Conservation (phyloP, 225 moss, liverwort and hornwort species). For the Lunularia cruciata region DNA sequence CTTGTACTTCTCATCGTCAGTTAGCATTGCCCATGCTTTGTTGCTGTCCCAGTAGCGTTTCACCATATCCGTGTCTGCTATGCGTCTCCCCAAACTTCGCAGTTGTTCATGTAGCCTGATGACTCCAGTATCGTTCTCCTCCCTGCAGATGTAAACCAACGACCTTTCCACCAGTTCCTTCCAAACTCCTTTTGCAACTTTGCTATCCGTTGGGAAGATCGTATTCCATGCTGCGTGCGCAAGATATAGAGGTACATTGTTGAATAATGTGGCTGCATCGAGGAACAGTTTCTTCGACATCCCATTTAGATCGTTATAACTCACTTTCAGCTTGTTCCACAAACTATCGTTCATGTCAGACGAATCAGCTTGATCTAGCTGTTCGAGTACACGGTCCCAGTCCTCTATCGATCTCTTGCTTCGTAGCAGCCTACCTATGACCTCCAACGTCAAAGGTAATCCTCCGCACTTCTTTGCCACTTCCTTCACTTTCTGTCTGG, state of each 20-base stretch:
- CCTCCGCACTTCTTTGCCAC: not conserved
- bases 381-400: not conserved
- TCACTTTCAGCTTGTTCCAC: not conserved
- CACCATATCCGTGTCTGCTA: not conserved
- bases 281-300: not conserved
- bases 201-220: not conserved
- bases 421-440: not conserved
- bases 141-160: not conserved
- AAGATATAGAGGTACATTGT: not conserved
- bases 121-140: not conserved
- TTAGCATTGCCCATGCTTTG: not conserved
- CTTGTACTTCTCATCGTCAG: too few species aligned
- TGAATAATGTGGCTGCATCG: conserved; percentile 6
- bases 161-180: not conserved
- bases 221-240: not conserved
- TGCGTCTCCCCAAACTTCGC: conserved; percentile 6
- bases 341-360: not conserved
- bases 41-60: not conserved
- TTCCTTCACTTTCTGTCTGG: too few species aligned
- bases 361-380: not conserved
- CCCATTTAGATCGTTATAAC: not conserved
- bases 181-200: not conserved
- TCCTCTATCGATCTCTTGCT: not conserved
- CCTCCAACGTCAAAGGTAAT: not conserved
- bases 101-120: conserved; percentile 7